Evolutionary conservation across 208 protist species (phyloP).

Genomic region (Acanthamoeba lugdunensis): DNA sequence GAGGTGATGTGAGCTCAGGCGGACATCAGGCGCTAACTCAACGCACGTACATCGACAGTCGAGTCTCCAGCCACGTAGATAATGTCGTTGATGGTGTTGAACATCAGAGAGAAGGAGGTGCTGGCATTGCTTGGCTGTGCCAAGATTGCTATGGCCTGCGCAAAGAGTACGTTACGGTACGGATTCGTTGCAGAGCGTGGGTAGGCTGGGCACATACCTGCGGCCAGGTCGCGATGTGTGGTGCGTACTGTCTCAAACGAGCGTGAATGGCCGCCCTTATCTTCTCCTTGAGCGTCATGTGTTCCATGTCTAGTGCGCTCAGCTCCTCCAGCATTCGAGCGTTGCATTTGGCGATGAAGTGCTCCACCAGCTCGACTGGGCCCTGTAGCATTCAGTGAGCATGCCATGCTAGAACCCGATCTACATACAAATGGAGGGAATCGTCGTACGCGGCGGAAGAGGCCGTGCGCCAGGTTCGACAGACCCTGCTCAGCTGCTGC

Average conservation of each 20-base stretch:
- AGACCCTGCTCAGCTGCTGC: constrained; percentile 10
- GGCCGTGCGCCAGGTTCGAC: constrained; percentile 21
- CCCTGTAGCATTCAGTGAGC: background rate
- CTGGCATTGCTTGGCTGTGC: constrained; percentile 11
- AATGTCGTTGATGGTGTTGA: constrained; percentile 53
- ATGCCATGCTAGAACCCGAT: background rate
- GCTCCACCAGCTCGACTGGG: constrained; percentile 44
- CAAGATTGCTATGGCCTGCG: constrained; percentile 19
- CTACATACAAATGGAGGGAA: no score
- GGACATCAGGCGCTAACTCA: background rate
- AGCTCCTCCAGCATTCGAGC: background rate
- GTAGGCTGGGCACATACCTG: background rate
- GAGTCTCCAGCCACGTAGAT: constrained; percentile 6
- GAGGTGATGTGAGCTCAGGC: background rate
- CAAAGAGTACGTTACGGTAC: no score
- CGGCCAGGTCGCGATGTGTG: background rate
- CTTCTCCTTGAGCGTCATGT: constrained; percentile 55
- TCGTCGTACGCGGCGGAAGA: constrained; percentile 46
- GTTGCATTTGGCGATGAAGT: constrained; percentile 14
- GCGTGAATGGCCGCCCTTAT: constrained; percentile 18
- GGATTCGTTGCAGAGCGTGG: no score
- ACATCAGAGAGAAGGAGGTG: background rate
- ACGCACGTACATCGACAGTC: background rate
- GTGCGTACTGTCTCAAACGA: background rate
- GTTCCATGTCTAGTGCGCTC: constrained; percentile 18